These are phyloP conservation scores for Pisolithus marmoratus DNA, from an alignment of 768 basidiomycete genomes.

Conservation along the genomic window DNA sequence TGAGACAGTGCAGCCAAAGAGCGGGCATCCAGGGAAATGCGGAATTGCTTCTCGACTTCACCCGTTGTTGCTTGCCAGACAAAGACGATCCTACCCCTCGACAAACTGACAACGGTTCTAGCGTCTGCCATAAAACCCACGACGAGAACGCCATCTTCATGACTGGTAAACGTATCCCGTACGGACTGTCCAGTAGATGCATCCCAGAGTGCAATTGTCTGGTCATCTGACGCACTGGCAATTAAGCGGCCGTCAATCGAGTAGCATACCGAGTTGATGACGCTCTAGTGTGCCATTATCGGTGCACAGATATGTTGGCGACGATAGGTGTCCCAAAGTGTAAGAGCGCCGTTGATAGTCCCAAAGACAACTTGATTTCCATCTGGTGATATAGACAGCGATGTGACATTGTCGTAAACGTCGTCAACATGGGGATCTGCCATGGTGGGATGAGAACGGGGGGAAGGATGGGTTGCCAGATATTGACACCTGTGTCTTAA, in stretches of 20 bases:
- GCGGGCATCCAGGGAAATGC: too few relatives aligned
- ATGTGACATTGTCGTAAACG: neutral
- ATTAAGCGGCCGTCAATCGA: neutral
- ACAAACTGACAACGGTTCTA: too few relatives aligned
- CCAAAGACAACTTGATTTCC: neutral
- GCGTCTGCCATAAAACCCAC: too few relatives aligned
- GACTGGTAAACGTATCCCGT: neutral
- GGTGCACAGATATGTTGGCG: neutral
- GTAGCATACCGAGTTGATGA: slow-evolving; percentile 2
- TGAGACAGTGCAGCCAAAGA: too few relatives aligned
- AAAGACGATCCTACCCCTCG: too few relatives aligned
- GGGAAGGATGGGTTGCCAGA: too few relatives aligned
- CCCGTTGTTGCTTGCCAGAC: too few relatives aligned
- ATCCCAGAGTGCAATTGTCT: slow-evolving; percentile 8
- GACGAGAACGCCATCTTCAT: too few relatives aligned
- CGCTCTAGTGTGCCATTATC: slow-evolving; percentile 11
- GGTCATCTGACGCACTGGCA: slow-evolving; percentile 3
- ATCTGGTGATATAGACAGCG: slow-evolving; percentile 1
- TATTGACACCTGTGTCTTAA: too few relatives aligned
- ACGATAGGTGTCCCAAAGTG: neutral
- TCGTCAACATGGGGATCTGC: too few relatives aligned
- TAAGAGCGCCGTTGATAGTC: neutral
- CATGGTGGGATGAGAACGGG: too few relatives aligned
- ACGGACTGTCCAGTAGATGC: neutral
- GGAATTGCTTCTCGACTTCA: too few relatives aligned